These are phyloP conservation scores for Amanita subjunquillea DNA, from an alignment of 768 basidiomycete genomes.

Conservation along the genomic window DNA sequence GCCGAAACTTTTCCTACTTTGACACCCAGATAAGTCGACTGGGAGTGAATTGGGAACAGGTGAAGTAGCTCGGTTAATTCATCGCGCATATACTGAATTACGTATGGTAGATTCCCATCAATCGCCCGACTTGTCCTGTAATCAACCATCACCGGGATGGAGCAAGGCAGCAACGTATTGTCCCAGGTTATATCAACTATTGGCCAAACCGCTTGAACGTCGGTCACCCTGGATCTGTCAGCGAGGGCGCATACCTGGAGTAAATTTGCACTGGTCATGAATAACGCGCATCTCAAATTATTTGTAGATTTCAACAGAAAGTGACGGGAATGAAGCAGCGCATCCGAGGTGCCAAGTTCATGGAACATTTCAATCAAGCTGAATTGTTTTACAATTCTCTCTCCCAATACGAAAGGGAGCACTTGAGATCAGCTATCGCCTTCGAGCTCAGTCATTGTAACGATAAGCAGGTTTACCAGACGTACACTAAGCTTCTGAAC, in stretches of 20 bases:
- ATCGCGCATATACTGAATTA: background rate
- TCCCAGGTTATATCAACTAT: conserved; percentile 58
- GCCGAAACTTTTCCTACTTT: conserved; percentile 79
- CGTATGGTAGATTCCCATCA: conserved; percentile 57
- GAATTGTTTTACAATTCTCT: conserved; percentile 84
- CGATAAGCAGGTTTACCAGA: conserved; percentile 58
- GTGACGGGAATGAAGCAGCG: conserved; percentile 46
- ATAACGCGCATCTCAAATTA: conserved; percentile 9
- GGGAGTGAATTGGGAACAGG: conserved; percentile 72
- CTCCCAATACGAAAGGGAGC: conserved; percentile 52
- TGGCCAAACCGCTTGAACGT: conserved; percentile 66
- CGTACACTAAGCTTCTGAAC: conserved; percentile 58
- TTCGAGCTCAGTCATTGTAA: conserved; percentile 85
- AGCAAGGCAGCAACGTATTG: conserved; percentile 41
- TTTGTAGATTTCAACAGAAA: conserved; percentile 35
- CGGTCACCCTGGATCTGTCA: conserved; percentile 34
- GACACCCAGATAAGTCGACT: conserved; percentile 79
- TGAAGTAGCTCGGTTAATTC: conserved; percentile 12
- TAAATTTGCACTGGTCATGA: conserved; percentile 15
- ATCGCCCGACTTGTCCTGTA: conserved; percentile 69
- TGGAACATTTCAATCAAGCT: conserved; percentile 68
- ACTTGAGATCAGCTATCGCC: conserved; percentile 57
- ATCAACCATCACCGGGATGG: conserved; percentile 64
- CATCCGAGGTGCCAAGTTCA: conserved; percentile 62
- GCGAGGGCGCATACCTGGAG: conserved; percentile 52